phyloP scores from a whole-genome alignment of 2,329 filamentous ascomycete genomes.

The Ophiobolus disseminans region DNA sequence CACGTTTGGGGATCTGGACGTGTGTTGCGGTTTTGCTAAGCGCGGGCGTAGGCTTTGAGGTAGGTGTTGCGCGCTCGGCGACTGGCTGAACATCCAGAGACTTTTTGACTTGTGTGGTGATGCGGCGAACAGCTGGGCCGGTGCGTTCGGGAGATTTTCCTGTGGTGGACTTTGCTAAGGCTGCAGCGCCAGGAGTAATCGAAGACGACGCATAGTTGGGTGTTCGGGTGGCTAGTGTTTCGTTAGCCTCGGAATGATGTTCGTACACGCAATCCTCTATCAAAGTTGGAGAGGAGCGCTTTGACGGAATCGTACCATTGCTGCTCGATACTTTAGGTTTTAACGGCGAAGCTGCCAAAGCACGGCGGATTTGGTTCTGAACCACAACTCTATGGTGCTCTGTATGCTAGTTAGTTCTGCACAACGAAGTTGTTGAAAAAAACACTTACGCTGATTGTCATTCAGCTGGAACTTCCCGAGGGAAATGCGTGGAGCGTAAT shows the following conservation, averaged over 20 bases:
- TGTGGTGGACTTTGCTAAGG: not conserved
- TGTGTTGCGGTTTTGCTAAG: not conserved
- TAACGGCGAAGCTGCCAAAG: not conserved
- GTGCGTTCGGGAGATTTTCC: not conserved
- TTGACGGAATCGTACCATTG: not conserved
- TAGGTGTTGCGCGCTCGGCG: not conserved
- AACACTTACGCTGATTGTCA: slow-evolving; percentile 6
- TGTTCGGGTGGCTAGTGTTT: not conserved
- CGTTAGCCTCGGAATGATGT: too few species aligned
- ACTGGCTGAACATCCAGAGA: not conserved
- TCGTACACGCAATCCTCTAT: not conserved
- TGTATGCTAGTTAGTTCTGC: not conserved
- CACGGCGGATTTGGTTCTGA: not conserved
- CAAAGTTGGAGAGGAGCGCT: not conserved
- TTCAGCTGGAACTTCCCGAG: slow-evolving; percentile 20
- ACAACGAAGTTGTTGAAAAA: too few species aligned
- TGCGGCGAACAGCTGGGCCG: slow-evolving; percentile 1
- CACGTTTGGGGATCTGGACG: not conserved
- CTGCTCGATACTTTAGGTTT: not conserved
- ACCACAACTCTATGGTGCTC: not conserved
- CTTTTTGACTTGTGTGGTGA: not conserved
- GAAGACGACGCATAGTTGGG: not conserved
- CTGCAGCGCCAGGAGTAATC: too few species aligned
- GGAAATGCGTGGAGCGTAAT: slow-evolving; percentile 29
- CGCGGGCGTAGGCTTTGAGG: not conserved